Conservation (phyloP, 805 yeast species). For the Brettanomyces nanus region DNA sequence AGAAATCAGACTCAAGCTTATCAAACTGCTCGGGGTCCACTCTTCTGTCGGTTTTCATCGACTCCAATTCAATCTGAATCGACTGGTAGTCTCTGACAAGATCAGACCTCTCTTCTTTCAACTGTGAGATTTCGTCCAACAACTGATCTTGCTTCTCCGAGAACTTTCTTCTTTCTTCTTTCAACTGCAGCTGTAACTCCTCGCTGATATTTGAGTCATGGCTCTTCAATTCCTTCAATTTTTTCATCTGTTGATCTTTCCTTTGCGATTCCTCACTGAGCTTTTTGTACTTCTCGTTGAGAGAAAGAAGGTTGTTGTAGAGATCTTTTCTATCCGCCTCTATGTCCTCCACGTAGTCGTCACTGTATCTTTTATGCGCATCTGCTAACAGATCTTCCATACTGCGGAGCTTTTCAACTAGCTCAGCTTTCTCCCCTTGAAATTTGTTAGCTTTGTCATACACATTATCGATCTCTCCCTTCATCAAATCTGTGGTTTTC, state of each 20-base stretch:
- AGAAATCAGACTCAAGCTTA: conserved; percentile 1
- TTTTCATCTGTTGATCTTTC: neutral
- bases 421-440: conserved; percentile 15
- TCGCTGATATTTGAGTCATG: neutral
- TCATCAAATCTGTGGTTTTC: conserved; percentile 1
- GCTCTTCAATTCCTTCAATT: neutral
- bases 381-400: conserved; percentile 5
- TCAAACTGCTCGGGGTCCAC: conserved; percentile 1
- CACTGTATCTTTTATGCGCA: conserved; percentile 18
- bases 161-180: neutral
- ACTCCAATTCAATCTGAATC: conserved; percentile 6
- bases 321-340: conserved; percentile 14
- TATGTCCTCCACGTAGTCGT: conserved; percentile 24
- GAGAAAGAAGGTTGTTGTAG: conserved; percentile 4
- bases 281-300: conserved; percentile 1
- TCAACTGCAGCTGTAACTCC: neutral
- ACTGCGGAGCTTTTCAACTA: conserved; percentile 12
- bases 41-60: neutral
- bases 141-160: conserved; percentile 23
- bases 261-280: neutral
- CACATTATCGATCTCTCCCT: conserved; percentile 8
- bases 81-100: conserved; percentile 29
- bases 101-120: conserved; percentile 29
- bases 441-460: conserved; percentile 9
- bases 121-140: conserved; percentile 26